Percentiles rank a stretch among this genome's conserved stretches.
Conservation (phyloP, 2,329 filamentous ascomycete species). For the Shiraia bambusicola region DNA sequence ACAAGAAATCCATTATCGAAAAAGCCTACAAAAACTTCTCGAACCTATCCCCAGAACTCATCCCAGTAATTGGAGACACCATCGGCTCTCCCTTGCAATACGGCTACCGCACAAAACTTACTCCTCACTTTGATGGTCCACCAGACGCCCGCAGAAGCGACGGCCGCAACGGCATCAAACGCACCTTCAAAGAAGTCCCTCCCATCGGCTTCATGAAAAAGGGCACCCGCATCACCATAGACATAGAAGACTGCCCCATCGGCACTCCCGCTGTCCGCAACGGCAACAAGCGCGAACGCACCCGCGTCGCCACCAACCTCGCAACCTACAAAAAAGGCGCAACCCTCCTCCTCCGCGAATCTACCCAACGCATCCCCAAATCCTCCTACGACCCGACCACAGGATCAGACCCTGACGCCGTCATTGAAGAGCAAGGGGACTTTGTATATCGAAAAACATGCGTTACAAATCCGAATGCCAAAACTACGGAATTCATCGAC, state of each 20-base stretch:
- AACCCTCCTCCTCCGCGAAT: constrained; percentile 86
- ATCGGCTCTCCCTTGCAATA: constrained; percentile 90
- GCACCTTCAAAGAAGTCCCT: constrained; percentile 65
- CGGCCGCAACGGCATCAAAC: constrained; percentile 54
- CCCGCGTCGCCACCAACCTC: constrained; percentile 70
- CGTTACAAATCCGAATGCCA: constrained; percentile 81
- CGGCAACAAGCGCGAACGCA: constrained; percentile 78
- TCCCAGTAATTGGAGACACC: constrained; percentile 78
- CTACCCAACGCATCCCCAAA: constrained; percentile 67
- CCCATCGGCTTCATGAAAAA: constrained; percentile 90
- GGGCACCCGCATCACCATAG: constrained; percentile 74
- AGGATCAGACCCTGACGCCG: constrained; percentile 41
- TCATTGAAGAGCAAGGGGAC: constrained; percentile 58
- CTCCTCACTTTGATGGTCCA: constrained; percentile 89
- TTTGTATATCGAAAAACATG: constrained; percentile 82
- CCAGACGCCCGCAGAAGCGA: constrained; percentile 53
- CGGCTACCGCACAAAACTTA: constrained; percentile 93
- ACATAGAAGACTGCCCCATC: constrained; percentile 97
- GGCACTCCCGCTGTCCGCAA: constrained; percentile 81
- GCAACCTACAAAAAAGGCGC: constrained; percentile 75
- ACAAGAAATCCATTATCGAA: constrained; percentile 84
- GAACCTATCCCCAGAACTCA: constrained; percentile 69
- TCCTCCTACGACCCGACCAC: constrained; percentile 20
- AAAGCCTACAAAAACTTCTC: constrained; percentile 94
- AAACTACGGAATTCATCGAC: constrained; percentile 84